Conservation (phyloP, 257 asterid genomes). For the Vinca minor region DNA sequence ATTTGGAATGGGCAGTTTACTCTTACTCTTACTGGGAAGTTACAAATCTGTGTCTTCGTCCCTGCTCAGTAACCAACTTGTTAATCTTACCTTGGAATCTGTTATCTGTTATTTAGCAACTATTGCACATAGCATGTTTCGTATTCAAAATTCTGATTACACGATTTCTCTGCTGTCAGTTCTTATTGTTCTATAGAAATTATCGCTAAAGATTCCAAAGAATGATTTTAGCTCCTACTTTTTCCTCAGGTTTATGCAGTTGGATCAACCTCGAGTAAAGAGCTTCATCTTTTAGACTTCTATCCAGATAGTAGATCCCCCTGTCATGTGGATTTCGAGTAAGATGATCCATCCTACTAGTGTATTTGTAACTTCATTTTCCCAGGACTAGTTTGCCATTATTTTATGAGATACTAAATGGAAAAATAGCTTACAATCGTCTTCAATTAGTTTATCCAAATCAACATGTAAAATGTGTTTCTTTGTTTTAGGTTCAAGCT, state of each 20-base stretch:
- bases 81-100: background rate
- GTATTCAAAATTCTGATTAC: too few species aligned
- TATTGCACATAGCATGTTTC: background rate
- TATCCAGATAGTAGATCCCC: constrained; percentile 67
- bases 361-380: background rate
- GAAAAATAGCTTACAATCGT: background rate
- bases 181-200: constrained; percentile 3
- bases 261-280: constrained; percentile 65
- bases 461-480: background rate
- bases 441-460: background rate
- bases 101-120: background rate
- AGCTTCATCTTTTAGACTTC: constrained; percentile 84
- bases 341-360: constrained; percentile 19
- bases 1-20: background rate
- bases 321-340: constrained; percentile 71
- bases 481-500: background rate
- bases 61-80: background rate
- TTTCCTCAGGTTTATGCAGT: constrained; percentile 62
- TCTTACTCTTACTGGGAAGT: background rate
- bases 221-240: constrained; percentile 2
- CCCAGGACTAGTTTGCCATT: constrained; percentile 3
- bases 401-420: background rate
- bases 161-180: too few species aligned
- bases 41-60: too few species aligned
- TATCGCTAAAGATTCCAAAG: constrained; percentile 1